A percentile compares a stretch with the other conserved stretches of the same genome.
Conservation (phyloP, 2,329 filamentous ascomycete species). For the Aureobasidium sp. region DNA sequence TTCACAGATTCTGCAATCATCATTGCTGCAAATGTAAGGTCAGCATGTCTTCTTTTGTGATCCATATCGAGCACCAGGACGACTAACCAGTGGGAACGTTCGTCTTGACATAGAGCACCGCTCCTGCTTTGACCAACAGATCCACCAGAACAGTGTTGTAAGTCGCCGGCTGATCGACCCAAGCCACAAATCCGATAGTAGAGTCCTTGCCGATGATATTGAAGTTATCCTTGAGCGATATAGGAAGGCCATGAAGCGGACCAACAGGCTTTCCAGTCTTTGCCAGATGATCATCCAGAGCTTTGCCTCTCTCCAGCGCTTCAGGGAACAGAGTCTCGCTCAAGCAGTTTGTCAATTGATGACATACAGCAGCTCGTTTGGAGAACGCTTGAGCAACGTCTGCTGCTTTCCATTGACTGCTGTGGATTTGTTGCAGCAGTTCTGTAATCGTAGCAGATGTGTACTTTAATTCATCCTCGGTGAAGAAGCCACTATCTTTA, state of each 20-base stretch:
- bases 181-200: conserved; percentile 69
- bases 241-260: conserved; percentile 72
- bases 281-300: conserved; percentile 58
- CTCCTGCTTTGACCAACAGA: conserved; percentile 65
- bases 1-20: conserved; percentile 76
- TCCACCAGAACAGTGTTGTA: conserved; percentile 65
- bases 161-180: conserved; percentile 65
- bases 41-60: background rate
- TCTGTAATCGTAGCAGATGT: conserved; percentile 47
- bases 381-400: conserved; percentile 61
- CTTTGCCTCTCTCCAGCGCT: conserved; percentile 56
- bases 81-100: conserved; percentile 63
- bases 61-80: too few relatives aligned
- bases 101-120: conserved; percentile 75
- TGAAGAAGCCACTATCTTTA: conserved; percentile 65
- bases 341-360: conserved; percentile 67
- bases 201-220: conserved; percentile 66
- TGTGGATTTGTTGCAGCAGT: conserved; percentile 45
- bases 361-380: conserved; percentile 60
- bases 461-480: conserved; percentile 55
- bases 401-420: conserved; percentile 53
- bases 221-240: conserved; percentile 78
- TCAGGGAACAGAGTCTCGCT: conserved; percentile 63
- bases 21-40: conserved; percentile 42
- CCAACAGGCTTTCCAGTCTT: conserved; percentile 57